Percentiles rank a stretch among this genome's conserved stretches.
phyloP scores from a whole-genome alignment of 257 asterid species.

The Salvia hispanica region DNA sequence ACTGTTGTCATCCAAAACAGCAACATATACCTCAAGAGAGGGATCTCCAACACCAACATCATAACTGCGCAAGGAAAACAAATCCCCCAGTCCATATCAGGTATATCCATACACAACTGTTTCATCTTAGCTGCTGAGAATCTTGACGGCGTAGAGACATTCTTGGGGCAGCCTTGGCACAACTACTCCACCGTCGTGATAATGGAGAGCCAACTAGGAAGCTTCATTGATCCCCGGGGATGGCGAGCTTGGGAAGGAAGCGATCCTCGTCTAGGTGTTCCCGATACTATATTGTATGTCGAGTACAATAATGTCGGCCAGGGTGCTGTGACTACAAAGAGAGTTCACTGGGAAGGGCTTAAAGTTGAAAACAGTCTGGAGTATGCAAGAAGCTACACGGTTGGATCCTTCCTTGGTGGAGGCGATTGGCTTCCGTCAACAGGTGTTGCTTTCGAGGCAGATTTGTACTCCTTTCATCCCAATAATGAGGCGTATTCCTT shows the following conservation, averaged over 20 bases:
- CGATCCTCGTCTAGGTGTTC: neutral
- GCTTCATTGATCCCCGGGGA: conserved; percentile 35
- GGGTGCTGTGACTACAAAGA: conserved; percentile 29
- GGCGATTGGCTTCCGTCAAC: conserved; percentile 23
- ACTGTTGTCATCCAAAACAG: conserved; percentile 40
- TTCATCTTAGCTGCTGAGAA: conserved; percentile 30
- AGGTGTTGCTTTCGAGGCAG: conserved; percentile 29
- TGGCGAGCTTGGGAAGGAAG: conserved; percentile 31
- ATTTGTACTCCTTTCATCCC: neutral
- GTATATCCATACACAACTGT: conserved; percentile 44
- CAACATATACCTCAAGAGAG: conserved; percentile 28
- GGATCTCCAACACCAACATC: conserved; percentile 18
- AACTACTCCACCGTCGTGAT: conserved; percentile 35
- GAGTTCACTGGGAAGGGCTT: conserved; percentile 41
- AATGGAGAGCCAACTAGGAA: conserved; percentile 29
- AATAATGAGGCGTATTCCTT: too few relatives aligned
- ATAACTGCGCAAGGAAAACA: conserved; percentile 40
- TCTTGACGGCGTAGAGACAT: conserved; percentile 16
- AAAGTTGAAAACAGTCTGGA: neutral
- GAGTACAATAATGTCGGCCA: conserved; percentile 40
- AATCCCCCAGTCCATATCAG: conserved; percentile 29
- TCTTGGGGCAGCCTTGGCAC: conserved; percentile 46
- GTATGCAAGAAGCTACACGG: conserved; percentile 25
- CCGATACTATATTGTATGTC: conserved; percentile 35
- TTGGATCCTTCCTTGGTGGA: conserved; percentile 24